Evolutionary conservation across 2,329 filamentous ascomycete species (phyloP).

Genomic region (Trichoderma sp.): DNA sequence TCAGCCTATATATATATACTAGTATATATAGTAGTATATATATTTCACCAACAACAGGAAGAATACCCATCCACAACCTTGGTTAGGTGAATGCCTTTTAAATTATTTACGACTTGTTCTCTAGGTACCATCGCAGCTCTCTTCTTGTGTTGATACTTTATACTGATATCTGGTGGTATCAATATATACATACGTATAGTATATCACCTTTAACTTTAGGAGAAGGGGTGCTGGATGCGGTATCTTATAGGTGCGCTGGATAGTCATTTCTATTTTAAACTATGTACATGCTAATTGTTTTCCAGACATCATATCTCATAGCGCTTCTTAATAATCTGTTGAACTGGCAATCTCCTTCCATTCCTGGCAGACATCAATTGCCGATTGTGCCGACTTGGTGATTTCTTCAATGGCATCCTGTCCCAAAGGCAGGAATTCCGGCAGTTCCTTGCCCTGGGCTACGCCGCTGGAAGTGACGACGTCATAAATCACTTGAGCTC

Average conservation of each 20-base stretch:
- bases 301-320: background rate
- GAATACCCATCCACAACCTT: no score
- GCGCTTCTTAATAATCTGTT: background rate
- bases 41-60: no score
- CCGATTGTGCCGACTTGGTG: background rate
- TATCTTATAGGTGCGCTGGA: background rate
- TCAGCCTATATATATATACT: no score
- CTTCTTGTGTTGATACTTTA: background rate
- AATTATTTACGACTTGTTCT: no score
- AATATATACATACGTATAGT: background rate
- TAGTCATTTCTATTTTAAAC: background rate
- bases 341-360: conserved; percentile 9
- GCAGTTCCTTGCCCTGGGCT: conserved; percentile 9
- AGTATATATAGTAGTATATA: no score
- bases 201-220: background rate
- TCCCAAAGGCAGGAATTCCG: conserved; percentile 14
- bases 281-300: background rate
- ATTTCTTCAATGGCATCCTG: conserved; percentile 16
- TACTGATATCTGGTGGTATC: background rate
- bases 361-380: conserved; percentile 4
- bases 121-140: no score
- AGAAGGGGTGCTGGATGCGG: background rate
- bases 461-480: conserved; percentile 16
- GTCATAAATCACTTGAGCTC: conserved; percentile 20
- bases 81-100: no score